These are phyloP conservation scores for Leucocoprinus leucothites DNA, from an alignment of 768 basidiomycete genomes.

Conservation along the genomic window DNA sequence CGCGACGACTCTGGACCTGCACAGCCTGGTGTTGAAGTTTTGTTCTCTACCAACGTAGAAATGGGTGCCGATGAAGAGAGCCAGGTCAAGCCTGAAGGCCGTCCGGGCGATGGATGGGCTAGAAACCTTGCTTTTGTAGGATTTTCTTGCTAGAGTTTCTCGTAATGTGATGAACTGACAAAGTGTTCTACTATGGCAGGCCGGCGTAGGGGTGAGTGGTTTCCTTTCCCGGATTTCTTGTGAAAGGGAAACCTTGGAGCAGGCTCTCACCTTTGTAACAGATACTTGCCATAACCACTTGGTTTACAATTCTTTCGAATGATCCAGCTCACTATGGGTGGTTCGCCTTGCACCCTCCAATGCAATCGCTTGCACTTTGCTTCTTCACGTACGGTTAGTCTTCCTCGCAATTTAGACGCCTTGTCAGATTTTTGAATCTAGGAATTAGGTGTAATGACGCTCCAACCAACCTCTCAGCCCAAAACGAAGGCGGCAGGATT, in stretches of 20 bases:
- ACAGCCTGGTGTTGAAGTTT: background rate
- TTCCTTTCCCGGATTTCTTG: background rate
- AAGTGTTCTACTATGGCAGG: background rate
- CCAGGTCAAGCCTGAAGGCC: constrained; percentile 29
- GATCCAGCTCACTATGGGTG: constrained; percentile 46
- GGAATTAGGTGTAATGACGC: constrained; percentile 69
- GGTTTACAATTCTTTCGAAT: constrained; percentile 42
- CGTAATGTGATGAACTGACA: background rate
- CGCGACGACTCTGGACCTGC: background rate
- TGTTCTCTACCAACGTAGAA: background rate
- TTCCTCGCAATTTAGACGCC: background rate
- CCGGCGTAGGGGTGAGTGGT: constrained; percentile 7
- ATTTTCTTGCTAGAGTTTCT: background rate
- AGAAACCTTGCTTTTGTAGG: constrained; percentile 33
- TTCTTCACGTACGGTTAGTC: constrained; percentile 60
- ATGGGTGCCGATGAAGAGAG: constrained; percentile 5
- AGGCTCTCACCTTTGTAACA: constrained; percentile 17
- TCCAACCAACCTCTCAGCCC: constrained; percentile 70
- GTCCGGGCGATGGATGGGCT: constrained; percentile 35
- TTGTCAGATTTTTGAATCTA: background rate
- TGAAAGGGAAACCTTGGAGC: background rate
- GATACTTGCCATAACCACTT: constrained; percentile 41
- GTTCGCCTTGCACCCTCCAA: constrained; percentile 66
- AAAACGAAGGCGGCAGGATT: constrained; percentile 66
- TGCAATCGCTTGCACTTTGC: constrained; percentile 56